phyloP scores from a whole-genome alignment of 495 filamentous ascomycete species.

The Parmelia sp. region DNA sequence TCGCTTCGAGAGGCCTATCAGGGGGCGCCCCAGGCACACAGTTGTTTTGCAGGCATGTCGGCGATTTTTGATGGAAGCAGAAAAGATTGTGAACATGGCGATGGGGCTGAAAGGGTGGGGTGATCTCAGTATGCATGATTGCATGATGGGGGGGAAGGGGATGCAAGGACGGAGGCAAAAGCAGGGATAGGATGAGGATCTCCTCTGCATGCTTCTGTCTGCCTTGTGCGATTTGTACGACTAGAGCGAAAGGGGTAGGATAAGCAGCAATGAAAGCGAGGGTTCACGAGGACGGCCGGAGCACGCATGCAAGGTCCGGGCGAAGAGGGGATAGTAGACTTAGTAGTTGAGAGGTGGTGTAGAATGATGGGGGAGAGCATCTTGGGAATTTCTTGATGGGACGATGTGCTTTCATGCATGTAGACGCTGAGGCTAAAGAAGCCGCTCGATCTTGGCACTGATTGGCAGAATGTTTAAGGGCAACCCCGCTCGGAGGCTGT shows the following conservation, averaged over 20 bases:
- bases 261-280: slow-evolving; percentile 5
- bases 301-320: slow-evolving; percentile 5
- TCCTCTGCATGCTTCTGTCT: background rate
- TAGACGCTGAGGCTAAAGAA: slow-evolving; percentile 18
- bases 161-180: slow-evolving; percentile 9
- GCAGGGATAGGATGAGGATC: background rate
- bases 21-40: background rate
- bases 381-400: background rate
- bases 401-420: slow-evolving; percentile 16
- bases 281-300: background rate
- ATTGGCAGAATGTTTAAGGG: slow-evolving; percentile 13
- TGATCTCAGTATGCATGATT: slow-evolving; percentile 17
- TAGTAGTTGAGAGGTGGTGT: too few species aligned
- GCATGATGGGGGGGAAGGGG: too few species aligned
- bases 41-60: background rate
- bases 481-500: slow-evolving; percentile 10
- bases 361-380: too few species aligned
- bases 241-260: slow-evolving; percentile 6
- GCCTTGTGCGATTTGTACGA: slow-evolving; percentile 7
- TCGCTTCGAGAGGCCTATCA: slow-evolving; percentile 11
- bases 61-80: background rate
- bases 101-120: slow-evolving; percentile 18
- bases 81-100: slow-evolving; percentile 16
- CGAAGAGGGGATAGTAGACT: background rate
- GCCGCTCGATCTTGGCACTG: slow-evolving; percentile 2